Percentiles rank a stretch among this genome's conserved stretches.
These are phyloP conservation scores for Ceriops decandra DNA, from an alignment of 345 rosid species.

Conservation along the genomic window DNA sequence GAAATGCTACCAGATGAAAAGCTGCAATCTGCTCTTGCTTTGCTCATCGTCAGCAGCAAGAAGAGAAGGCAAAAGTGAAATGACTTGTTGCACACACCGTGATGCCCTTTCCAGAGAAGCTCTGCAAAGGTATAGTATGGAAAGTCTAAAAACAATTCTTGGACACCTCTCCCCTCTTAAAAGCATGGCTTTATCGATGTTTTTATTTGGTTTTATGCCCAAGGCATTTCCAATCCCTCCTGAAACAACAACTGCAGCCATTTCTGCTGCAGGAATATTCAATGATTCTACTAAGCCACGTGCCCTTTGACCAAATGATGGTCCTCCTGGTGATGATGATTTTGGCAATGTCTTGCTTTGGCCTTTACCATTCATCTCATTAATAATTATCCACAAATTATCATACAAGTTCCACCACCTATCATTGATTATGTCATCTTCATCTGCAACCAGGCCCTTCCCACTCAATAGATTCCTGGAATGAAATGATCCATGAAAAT, in stretches of 20 bases:
- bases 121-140: conserved; percentile 68
- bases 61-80: conserved; percentile 74
- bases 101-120: conserved; percentile 86
- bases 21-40: conserved; percentile 82
- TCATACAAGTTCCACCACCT: conserved; percentile 90
- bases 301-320: conserved; percentile 93
- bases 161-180: conserved; percentile 93
- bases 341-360: conserved; percentile 61
- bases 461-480: conserved; percentile 40
- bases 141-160: conserved; percentile 79
- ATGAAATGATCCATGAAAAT: conserved; percentile 15
- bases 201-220: conserved; percentile 74
- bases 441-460: conserved; percentile 37
- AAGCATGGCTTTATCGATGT: conserved; percentile 86
- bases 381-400: conserved; percentile 73
- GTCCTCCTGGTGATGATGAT: conserved; percentile 49
- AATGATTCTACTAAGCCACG: conserved; percentile 92
- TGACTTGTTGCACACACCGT: conserved; percentile 75
- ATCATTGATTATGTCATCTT: conserved; percentile 44
- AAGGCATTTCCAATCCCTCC: conserved; percentile 93
- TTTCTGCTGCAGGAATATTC: conserved; percentile 96
- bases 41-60: conserved; percentile 82
- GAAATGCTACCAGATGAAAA: conserved; percentile 65
- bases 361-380: conserved; percentile 81
- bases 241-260: conserved; percentile 97